Conservation (phyloP, 176 grass and related monocot species). For the Carex littledalei region DNA sequence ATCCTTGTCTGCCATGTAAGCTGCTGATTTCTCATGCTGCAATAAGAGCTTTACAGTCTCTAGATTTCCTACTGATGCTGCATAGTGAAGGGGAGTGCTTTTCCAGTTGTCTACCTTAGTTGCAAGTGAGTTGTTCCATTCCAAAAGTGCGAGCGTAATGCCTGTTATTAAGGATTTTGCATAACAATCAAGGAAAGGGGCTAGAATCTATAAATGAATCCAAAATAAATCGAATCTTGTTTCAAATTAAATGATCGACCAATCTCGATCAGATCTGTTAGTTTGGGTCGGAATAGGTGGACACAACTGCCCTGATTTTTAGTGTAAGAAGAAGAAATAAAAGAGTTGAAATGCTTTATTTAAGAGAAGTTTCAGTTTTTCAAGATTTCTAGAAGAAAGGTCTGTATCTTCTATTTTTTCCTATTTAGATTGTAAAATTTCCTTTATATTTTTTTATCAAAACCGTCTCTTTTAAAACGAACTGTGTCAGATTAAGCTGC, state of each 20-base stretch:
- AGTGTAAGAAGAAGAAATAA: neutral
- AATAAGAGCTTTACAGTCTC: conserved; percentile 40
- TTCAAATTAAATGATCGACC: neutral
- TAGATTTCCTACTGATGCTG: conserved; percentile 42
- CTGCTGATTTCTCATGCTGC: conserved; percentile 28
- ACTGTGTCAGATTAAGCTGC: too few relatives aligned
- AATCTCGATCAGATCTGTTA: neutral
- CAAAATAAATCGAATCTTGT: neutral
- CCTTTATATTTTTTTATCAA: too few relatives aligned
- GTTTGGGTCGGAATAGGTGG: neutral
- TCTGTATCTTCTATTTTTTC: too few relatives aligned
- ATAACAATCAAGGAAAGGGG: neutral
- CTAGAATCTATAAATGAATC: neutral
- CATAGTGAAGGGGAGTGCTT: conserved; percentile 71
- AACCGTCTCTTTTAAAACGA: too few relatives aligned
- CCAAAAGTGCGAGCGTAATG: conserved; percentile 41
- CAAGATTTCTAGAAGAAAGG: neutral
- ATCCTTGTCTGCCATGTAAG: conserved; percentile 39
- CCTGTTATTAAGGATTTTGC: conserved; percentile 35
- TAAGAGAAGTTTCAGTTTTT: neutral
- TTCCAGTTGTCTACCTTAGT: conserved; percentile 40
- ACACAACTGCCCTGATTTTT: neutral
- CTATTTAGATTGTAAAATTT: too few relatives aligned
- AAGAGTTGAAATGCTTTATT: neutral
- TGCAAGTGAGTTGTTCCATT: conserved; percentile 30